Conservation (phyloP, 2,329 filamentous ascomycete species). For the Fusarium chlamydosporum region DNA sequence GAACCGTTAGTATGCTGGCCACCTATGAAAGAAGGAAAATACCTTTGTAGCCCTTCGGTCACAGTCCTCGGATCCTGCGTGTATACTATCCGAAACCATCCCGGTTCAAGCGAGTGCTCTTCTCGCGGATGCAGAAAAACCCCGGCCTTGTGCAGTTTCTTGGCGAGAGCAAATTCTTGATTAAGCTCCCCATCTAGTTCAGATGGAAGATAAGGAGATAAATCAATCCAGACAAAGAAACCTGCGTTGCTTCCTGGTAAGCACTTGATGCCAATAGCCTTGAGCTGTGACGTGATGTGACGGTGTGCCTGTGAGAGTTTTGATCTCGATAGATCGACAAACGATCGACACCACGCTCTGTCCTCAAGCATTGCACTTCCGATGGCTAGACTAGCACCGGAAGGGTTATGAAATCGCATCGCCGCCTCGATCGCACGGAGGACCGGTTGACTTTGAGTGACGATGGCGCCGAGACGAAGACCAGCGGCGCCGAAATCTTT, state of each 20-base stretch:
- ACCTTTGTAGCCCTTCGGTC: slow-evolving; percentile 57
- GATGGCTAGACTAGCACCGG: slow-evolving; percentile 60
- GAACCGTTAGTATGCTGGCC: slow-evolving; percentile 17
- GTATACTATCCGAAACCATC: slow-evolving; percentile 70
- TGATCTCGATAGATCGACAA: slow-evolving; percentile 58
- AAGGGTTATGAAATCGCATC: slow-evolving; percentile 63
- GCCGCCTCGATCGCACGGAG: slow-evolving; percentile 56
- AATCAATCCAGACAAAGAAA: slow-evolving; percentile 69
- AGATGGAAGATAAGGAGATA: slow-evolving; percentile 60
- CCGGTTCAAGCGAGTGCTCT: slow-evolving; percentile 61
- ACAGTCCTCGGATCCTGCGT: slow-evolving; percentile 57
- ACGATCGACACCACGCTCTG: slow-evolving; percentile 60
- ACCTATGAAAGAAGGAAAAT: slow-evolving; percentile 8
- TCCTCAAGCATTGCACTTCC: slow-evolving; percentile 63
- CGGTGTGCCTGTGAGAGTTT: slow-evolving; percentile 59
- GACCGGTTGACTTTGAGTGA: slow-evolving; percentile 56
- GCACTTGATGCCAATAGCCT: slow-evolving; percentile 60
- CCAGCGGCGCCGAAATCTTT: slow-evolving; percentile 69
- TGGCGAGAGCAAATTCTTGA: slow-evolving; percentile 61
- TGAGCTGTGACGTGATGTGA: slow-evolving; percentile 57
- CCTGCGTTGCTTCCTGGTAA: slow-evolving; percentile 65
- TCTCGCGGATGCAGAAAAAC: slow-evolving; percentile 66
- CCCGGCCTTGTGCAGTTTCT: slow-evolving; percentile 60
- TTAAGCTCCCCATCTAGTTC: slow-evolving; percentile 51
- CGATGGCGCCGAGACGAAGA: slow-evolving; percentile 64